Evolutionary conservation across 495 filamentous ascomycete species (phyloP).

Genomic region (Hypoxylon rickii): DNA sequence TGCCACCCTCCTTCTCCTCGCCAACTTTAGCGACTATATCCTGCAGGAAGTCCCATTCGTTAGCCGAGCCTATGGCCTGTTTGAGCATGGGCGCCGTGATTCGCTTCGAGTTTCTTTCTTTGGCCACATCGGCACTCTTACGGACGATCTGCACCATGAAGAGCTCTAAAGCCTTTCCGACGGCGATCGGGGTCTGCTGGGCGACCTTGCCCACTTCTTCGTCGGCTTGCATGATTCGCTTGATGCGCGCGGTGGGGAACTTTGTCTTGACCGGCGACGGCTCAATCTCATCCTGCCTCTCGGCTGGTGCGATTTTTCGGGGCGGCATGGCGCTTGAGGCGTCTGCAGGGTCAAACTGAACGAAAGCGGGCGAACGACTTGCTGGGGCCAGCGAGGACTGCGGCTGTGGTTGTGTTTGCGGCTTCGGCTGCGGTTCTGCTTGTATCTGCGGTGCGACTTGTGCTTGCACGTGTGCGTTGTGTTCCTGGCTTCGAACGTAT

Average conservation of each 20-base stretch:
- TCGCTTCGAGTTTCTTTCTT: constrained; percentile 79
- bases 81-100: constrained; percentile 91
- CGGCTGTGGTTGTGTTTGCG: constrained; percentile 23
- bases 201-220: constrained; percentile 99
- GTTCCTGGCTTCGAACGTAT: too few relatives aligned
- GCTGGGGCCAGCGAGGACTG: constrained; percentile 39
- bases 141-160: constrained; percentile 95
- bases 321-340: constrained; percentile 47
- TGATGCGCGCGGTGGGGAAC: constrained; percentile 96
- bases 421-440: neutral
- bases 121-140: constrained; percentile 82
- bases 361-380: too few relatives aligned
- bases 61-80: constrained; percentile 79
- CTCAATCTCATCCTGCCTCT: constrained; percentile 43
- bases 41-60: constrained; percentile 88
- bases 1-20: constrained; percentile 58
- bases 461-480: neutral
- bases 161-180: constrained; percentile 93
- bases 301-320: constrained; percentile 43
- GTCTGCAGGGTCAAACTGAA: constrained; percentile 1
- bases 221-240: constrained; percentile 99
- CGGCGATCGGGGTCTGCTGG: constrained; percentile 92
- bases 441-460: neutral
- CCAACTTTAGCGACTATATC: constrained; percentile 90
- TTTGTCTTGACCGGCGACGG: constrained; percentile 85